Conservation (phyloP, 2,329 filamentous ascomycete species). For the Fusarium pseudonygamai region DNA sequence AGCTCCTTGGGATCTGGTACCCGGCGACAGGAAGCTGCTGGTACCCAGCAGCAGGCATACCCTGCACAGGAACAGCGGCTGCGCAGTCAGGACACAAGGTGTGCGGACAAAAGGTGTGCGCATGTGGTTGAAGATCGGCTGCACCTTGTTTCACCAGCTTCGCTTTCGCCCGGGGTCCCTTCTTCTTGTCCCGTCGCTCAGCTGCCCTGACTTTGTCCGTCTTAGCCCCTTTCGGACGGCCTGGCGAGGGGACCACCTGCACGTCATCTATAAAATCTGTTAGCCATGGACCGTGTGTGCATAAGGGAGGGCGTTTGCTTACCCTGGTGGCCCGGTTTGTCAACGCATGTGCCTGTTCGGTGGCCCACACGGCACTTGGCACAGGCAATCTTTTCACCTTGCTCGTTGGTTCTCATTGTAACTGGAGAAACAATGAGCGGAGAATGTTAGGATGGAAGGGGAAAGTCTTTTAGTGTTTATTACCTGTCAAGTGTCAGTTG, state of each 20-base stretch:
- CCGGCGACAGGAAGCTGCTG: too few species aligned
- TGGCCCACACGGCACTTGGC: neutral
- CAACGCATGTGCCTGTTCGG: neutral
- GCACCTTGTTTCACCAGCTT: neutral
- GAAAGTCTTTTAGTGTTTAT: neutral
- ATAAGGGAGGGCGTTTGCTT: neutral
- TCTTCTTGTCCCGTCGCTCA: neutral
- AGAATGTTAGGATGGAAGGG: neutral
- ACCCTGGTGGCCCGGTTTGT: neutral
- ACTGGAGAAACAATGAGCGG: neutral
- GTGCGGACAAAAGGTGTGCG: fast-evolving
- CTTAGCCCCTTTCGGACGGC: neutral
- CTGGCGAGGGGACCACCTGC: fast-evolving
- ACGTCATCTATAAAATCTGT: neutral
- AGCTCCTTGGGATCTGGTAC: neutral
- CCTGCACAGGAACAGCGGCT: neutral
- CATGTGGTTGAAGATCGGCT: neutral
- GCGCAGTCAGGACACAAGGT: too few species aligned
- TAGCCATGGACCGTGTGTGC: neutral
- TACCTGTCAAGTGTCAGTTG: neutral
- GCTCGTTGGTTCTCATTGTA: neutral
- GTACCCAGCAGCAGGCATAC: fast-evolving
- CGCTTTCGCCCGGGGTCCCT: fast-evolving
- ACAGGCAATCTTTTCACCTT: neutral
- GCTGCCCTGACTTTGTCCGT: neutral